phyloP scores from a whole-genome alignment of 129 eudicot species.

The Arctium minus region DNA sequence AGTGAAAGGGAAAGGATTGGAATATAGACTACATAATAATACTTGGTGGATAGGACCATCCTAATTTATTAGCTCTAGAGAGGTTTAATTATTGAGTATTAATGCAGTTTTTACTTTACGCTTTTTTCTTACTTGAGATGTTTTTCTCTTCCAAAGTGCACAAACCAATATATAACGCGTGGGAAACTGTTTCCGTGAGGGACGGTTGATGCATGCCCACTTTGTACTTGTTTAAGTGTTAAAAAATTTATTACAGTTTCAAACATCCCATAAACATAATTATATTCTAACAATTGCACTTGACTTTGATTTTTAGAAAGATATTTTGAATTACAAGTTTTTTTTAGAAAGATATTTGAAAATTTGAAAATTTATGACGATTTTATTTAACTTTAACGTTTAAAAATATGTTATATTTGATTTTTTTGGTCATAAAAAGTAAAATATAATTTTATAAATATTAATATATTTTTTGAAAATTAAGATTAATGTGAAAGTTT shows the following conservation, averaged over 20 bases:
- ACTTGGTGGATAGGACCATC: constrained; percentile 35
- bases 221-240: not conserved
- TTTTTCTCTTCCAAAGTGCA: not conserved
- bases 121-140: constrained; percentile 2
- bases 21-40: constrained; percentile 35
- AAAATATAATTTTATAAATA: not conserved
- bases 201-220: not conserved
- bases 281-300: not conserved
- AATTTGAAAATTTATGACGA: not conserved
- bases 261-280: not conserved
- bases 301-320: not conserved
- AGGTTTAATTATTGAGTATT: constrained; percentile 32
- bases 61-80: constrained; percentile 29
- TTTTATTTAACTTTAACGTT: not conserved
- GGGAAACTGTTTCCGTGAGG: not conserved
- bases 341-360: not conserved
- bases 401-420: not conserved
- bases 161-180: not conserved
- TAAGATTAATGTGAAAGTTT: not conserved
- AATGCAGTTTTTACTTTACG: constrained; percentile 25
- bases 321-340: no score
- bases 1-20: constrained; percentile 38
- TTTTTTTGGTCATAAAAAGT: not conserved
- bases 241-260: not conserved
- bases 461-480: not conserved